Conservation (phyloP, 352 stramenopile species). For the Lagenidium giganteum region DNA sequence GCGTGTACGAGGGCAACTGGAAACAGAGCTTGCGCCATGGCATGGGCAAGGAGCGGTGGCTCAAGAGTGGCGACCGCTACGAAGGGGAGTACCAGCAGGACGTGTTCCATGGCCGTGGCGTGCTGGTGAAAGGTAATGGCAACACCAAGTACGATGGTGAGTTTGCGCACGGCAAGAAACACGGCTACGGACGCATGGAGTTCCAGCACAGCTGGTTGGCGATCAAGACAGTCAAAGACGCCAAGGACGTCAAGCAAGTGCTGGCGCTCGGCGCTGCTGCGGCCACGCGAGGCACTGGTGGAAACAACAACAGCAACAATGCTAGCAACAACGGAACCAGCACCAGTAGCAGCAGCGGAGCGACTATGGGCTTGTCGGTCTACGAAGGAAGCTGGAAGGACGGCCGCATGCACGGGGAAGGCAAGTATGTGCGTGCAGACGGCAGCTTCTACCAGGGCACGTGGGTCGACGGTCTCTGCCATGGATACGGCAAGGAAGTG, state of each 20-base stretch:
- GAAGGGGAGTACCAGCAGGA: conserved; percentile 59
- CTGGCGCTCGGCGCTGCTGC: too few relatives aligned
- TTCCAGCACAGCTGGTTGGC: conserved; percentile 22
- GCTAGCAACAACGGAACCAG: background rate
- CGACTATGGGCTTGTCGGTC: too few relatives aligned
- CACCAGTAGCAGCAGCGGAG: background rate
- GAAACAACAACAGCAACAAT: background rate
- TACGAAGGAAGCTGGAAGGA: conserved; percentile 65
- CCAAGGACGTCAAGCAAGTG: too few relatives aligned
- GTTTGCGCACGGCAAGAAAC: conserved; percentile 40
- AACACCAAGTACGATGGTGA: conserved; percentile 56
- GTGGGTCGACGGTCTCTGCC: conserved; percentile 51
- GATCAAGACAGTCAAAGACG: too few relatives aligned
- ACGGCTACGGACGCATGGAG: conserved; percentile 60
- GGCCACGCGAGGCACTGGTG: too few relatives aligned
- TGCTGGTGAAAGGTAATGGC: conserved; percentile 28
- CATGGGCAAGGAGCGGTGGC: conserved; percentile 47
- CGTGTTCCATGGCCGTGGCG: conserved; percentile 48
- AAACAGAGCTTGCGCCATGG: conserved; percentile 43
- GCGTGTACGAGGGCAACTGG: conserved; percentile 65
- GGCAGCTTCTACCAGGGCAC: conserved; percentile 63
- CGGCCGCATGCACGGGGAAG: conserved; percentile 61
- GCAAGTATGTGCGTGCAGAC: conserved; percentile 52
- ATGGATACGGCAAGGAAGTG: conserved; percentile 54
- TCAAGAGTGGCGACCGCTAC: conserved; percentile 47